phyloP scores from a whole-genome alignment of 192 early-diverging fungal species.

The Coemansia asiatica region DNA sequence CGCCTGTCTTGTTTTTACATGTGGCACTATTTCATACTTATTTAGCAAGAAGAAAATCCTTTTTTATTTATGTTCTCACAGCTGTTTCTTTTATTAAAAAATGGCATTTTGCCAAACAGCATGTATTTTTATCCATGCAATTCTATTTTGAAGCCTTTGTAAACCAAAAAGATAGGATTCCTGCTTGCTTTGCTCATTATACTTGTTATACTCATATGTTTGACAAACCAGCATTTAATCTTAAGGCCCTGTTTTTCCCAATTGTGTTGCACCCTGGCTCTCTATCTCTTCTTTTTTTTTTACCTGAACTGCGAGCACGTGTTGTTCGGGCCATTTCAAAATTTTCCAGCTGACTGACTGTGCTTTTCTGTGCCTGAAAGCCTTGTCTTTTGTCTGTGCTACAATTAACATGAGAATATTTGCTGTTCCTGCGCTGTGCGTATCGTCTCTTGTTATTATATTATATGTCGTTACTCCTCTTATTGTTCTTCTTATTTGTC shows the following conservation, averaged over 20 bases:
- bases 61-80: neutral
- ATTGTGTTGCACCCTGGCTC: no score
- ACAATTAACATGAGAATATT: neutral
- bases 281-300: neutral
- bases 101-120: no score
- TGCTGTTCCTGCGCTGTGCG: neutral
- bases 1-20: neutral
- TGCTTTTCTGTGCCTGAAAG: neutral
- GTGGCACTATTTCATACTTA: neutral
- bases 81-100: slow-evolving; percentile 2
- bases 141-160: no score
- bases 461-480: neutral
- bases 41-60: neutral
- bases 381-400: neutral
- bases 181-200: no score
- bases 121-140: no score
- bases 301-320: neutral
- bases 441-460: no score
- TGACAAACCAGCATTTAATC: neutral
- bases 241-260: neutral
- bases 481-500: neutral
- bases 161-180: no score
- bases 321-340: neutral
- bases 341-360: neutral
- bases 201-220: neutral